Conservation (phyloP, 78 protist genomes). For the Dictyostelium capitatum region DNA sequence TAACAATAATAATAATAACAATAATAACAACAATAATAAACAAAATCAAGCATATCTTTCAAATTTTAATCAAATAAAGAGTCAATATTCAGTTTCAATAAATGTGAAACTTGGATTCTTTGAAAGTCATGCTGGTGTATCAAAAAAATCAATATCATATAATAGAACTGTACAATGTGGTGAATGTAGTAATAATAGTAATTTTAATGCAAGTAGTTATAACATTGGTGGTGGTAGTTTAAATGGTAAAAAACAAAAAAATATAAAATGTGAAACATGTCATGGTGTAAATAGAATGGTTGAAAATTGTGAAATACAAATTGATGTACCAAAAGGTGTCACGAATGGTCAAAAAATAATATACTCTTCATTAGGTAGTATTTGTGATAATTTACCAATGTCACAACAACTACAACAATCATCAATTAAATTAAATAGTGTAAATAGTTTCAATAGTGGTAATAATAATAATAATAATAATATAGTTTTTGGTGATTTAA, state of each 20-base stretch:
- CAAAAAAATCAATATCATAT: not conserved
- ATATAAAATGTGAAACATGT: not conserved
- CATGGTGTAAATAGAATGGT: not conserved
- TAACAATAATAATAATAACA: not conserved
- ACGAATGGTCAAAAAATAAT: slow-evolving; percentile 1
- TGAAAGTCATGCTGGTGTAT: not conserved
- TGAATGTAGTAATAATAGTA: not conserved
- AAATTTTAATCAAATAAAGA: not conserved
- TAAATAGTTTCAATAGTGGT: not conserved
- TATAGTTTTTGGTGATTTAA: slow-evolving; percentile 52
- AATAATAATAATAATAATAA: not conserved
- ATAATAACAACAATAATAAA: not conserved
- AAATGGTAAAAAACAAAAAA: not conserved
- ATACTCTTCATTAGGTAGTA: not conserved
- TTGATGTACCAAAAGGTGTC: not conserved
- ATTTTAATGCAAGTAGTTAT: not conserved
- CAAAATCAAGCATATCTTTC: not conserved
- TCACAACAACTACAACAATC: not conserved
- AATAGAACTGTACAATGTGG: not conserved
- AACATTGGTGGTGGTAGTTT: too few relatives aligned
- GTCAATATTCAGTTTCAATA: not conserved
- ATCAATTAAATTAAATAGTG: not conserved
- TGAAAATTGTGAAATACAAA: slow-evolving; percentile 1
- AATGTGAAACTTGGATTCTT: not conserved
- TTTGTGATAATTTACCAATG: not conserved